Base-by-base conservation (phyloP, 1,139 yeast species). In the Geotrichum cucujoidarum region DNA sequence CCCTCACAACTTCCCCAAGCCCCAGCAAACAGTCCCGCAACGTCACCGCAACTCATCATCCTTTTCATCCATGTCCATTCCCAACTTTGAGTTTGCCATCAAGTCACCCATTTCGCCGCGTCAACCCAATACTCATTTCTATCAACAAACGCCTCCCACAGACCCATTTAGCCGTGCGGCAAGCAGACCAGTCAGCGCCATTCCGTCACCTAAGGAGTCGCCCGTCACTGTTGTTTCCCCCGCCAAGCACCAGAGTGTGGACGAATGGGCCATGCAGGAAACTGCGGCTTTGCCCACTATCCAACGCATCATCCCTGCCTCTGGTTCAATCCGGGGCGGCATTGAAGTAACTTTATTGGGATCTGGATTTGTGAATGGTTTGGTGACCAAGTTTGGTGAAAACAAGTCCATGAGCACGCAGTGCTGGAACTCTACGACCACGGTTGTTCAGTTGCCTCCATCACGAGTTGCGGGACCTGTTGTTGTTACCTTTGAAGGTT, bases 321-420 rank as follows among this genome's bases (percentile, higher is more conserved):
- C 84, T 62, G 97, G 97, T 4, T 95, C 97, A 7, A 76, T 88
- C 22, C 76, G 95, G 59, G 97, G 97, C 56, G 97, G 97, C 40
- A 83, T 88, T 45, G 97, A 89, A 62, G 86, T 89, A 11, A 90
- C 97, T 0, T 68, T 89, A 40, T 71, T 89, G 39, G 97, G 97
- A 2, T 75, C 80, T 48, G 86, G 87, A 55, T 89, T 89, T 71
- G 78, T 81, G 49, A 84, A 85, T 24, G 95, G 95, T 1, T 72
- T 88, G 55, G 72, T 74, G 34, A 94, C 88, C 27, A 83, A 83
- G 63, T 90, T 89, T 67, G 97, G 97, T 40, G 79, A 85, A 5
- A 82, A 81, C 61, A 74, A 76, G 54, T 94, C 96, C 0, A 69
- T 86, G 33, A 87, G 95, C 2, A 86, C 95, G 1, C 95, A 86